Evolutionary conservation across 495 filamentous ascomycete species (phyloP).

Genomic region (Pyronema domesticum): DNA sequence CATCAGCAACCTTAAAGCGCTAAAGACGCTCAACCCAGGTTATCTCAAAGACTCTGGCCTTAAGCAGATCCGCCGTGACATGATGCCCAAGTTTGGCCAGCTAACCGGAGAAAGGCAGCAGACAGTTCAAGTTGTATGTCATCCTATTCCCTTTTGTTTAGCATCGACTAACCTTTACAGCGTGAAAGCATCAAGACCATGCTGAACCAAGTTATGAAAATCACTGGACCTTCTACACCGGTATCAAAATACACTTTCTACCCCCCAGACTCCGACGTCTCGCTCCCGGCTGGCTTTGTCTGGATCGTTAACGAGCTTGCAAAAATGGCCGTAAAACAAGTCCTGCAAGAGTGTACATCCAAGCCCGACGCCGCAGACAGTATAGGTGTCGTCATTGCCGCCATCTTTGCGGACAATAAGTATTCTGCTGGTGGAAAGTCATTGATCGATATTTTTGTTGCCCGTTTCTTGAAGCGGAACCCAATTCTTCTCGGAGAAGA

Average conservation of each 20-base stretch:
- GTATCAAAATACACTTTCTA: background rate
- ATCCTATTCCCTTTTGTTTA: background rate
- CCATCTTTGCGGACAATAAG: slow-evolving; percentile 49
- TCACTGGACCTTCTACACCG: background rate
- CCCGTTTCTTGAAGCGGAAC: slow-evolving; percentile 65
- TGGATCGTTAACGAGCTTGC: slow-evolving; percentile 70
- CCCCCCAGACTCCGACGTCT: slow-evolving; percentile 15
- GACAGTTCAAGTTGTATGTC: slow-evolving; percentile 18
- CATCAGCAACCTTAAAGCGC: slow-evolving; percentile 17
- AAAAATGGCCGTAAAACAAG: slow-evolving; percentile 59
- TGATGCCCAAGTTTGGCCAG: slow-evolving; percentile 23
- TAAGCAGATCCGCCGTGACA: slow-evolving; percentile 16
- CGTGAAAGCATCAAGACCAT: background rate
- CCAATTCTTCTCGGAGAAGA: slow-evolving; percentile 75
- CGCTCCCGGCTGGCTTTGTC: slow-evolving; percentile 49
- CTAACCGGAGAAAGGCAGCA: slow-evolving; percentile 21
- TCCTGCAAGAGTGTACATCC: slow-evolving; percentile 54
- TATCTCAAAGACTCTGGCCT: slow-evolving; percentile 18
- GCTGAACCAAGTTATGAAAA: background rate
- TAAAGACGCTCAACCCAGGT: slow-evolving; percentile 12
- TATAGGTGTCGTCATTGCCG: slow-evolving; percentile 56
- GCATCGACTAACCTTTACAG: background rate
- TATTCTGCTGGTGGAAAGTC: slow-evolving; percentile 52
- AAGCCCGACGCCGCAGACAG: slow-evolving; percentile 59
- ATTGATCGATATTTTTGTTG: slow-evolving; percentile 72